Base-by-base conservation (phyloP, 2,329 filamentous ascomycete species). In the Penicillium sumatraense region DNA sequence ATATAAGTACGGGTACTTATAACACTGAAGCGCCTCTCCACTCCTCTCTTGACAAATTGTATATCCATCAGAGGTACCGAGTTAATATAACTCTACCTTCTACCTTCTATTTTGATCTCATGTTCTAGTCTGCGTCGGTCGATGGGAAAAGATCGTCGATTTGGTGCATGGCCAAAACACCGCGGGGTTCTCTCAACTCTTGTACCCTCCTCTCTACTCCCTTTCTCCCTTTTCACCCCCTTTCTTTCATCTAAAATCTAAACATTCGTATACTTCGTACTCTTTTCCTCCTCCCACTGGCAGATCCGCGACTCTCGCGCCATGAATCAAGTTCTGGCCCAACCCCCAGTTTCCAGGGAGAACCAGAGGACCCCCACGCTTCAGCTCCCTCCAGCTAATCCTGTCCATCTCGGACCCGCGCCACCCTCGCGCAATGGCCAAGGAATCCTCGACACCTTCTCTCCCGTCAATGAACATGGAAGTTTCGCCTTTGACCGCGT, bases 401-500 rank as follows among this genome's bases (percentile, higher is more conserved):
- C 65, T 31, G 48, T 55, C n/a, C 56, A 63, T 52, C 58, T 65
- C 29, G 64, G 61, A 26, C 66, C 65, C 11, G 56, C 59, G 31
- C 60, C 62, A 26, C 53, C 57, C 11, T 51, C 62, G 36, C 75
- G 76, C 54, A 78, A 67, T 52, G 75, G 76, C 52, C 81, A 84
- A 63, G 74, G 85, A 23, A 79, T 78, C 23, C 70, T 88, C 40
- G 86, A 89, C 61, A 81, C 87, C 14, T 87, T 91, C 68, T 95
- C 91, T 26, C 91, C 92, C 4, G 91, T 98, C 61, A 96, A 93
- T 71, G 89, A 96, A 74, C 93, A 96, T 74, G 95, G 95, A 59
- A 95, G 91, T 74, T 99, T 96, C 73, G 93, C 95, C 69, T 96
- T 96, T 69, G 95, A 99, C 74, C 88, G 92, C 48, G 90, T 98